A percentile compares a stretch with the other conserved stretches of the same genome.
Evolutionary conservation across 1,139 yeast species (phyloP).

Genomic region (Candida sanyaensis): DNA sequence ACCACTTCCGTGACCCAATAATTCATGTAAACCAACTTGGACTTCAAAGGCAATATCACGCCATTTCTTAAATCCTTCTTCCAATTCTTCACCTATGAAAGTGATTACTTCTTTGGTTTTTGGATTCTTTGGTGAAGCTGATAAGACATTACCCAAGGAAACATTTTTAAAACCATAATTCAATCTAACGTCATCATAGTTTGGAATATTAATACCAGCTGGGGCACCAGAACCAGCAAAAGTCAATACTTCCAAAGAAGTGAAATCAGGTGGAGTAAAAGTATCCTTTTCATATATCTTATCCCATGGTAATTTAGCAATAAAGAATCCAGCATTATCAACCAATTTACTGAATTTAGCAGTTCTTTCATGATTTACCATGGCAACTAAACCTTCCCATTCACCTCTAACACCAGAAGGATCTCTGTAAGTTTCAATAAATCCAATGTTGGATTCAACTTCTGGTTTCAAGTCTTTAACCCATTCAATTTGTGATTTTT

Average conservation of each 20-base stretch:
- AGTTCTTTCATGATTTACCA: constrained; percentile 86
- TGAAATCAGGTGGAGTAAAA: constrained; percentile 91
- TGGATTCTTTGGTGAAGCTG: constrained; percentile 65
- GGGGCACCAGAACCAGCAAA: constrained; percentile 91
- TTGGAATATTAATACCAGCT: constrained; percentile 91
- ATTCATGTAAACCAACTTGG: constrained; percentile 90
- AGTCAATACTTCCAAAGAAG: constrained; percentile 84
- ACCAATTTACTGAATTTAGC: constrained; percentile 75
- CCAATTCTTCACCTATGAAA: constrained; percentile 56
- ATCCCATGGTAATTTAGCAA: constrained; percentile 76
- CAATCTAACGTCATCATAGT: constrained; percentile 84
- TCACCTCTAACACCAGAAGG: constrained; percentile 92
- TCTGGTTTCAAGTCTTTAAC: constrained; percentile 82
- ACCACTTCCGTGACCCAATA: constrained; percentile 92
- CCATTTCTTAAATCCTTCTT: constrained; percentile 64
- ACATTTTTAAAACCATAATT: constrained; percentile 87
- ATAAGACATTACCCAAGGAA: constrained; percentile 80
- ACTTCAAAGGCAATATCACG: constrained; percentile 86
- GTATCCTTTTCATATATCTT: constrained; percentile 72
- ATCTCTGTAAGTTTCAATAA: constrained; percentile 89
- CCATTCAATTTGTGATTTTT: constrained; percentile 83
- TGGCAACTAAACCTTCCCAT: constrained; percentile 93
- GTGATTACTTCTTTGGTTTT: constrained; percentile 68
- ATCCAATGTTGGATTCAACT: constrained; percentile 86
- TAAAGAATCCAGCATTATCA: constrained; percentile 62